These are phyloP conservation scores for Nitzschia inconspicua DNA, from an alignment of 108 stramenopile species.

Conservation along the genomic window DNA sequence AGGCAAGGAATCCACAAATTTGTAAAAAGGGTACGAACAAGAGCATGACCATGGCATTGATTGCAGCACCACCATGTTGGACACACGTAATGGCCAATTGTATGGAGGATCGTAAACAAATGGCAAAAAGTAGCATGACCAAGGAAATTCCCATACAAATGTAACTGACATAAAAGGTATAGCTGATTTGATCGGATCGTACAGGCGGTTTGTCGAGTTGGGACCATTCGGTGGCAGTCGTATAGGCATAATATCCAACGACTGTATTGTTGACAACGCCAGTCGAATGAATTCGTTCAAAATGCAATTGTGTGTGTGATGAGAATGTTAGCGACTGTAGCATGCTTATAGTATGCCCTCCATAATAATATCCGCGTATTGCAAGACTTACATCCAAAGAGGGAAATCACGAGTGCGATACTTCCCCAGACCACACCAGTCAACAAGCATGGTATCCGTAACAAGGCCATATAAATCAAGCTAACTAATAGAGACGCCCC, in stretches of 20 bases:
- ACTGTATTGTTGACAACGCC: too few species aligned
- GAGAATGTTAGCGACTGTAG: too few species aligned
- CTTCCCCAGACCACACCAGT: conserved; percentile 78
- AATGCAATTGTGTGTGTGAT: too few species aligned
- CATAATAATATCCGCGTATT: too few species aligned
- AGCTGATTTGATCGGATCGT: conserved; percentile 44
- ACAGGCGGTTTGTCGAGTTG: conserved; percentile 34
- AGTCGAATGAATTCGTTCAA: too few species aligned
- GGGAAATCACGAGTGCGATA: conserved; percentile 54
- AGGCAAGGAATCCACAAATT: conserved; percentile 53
- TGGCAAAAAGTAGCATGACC: conserved; percentile 56
- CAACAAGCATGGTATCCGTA: conserved; percentile 84
- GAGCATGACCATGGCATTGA: conserved; percentile 74
- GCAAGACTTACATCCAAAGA: too few species aligned
- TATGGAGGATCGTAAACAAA: conserved; percentile 82
- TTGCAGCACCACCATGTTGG: conserved; percentile 77
- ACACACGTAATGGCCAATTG: conserved; percentile 85
- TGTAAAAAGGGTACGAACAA: conserved; percentile 79
- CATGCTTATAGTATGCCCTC: too few species aligned
- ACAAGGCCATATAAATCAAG: conserved; percentile 63
- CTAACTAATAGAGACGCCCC: conserved; percentile 62
- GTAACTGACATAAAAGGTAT: conserved; percentile 54
- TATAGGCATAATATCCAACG: conserved; percentile 54
- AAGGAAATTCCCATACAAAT: too few species aligned
- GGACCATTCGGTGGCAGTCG: conserved; percentile 50